Percentiles rank a stretch among this genome's conserved stretches.
phyloP scores from a whole-genome alignment of 2,329 filamentous ascomycete genomes.

The Cadophora gregata region DNA sequence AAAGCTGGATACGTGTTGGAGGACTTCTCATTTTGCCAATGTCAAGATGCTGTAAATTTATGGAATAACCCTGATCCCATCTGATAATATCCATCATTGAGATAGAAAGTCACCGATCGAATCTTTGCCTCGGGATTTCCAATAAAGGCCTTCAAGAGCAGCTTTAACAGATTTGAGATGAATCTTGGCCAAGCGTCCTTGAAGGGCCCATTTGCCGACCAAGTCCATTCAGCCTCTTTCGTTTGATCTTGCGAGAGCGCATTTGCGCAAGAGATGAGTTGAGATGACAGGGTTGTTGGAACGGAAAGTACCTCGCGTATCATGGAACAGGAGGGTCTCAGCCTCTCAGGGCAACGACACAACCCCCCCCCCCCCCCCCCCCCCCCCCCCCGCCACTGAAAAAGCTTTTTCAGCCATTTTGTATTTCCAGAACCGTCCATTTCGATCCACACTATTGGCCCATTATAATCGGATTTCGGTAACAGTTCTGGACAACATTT shows the following conservation, averaged over 20 bases:
- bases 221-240: neutral
- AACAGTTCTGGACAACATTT: neutral
- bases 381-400: neutral
- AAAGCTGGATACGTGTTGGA: too few relatives aligned
- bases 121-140: too few relatives aligned
- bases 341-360: neutral
- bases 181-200: neutral
- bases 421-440: neutral
- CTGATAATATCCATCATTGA: too few relatives aligned
- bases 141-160: too few relatives aligned
- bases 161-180: too few relatives aligned
- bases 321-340: slow-evolving; percentile 8
- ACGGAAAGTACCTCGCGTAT: slow-evolving; percentile 15
- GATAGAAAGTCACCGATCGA: too few relatives aligned
- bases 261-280: neutral
- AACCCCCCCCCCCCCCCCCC: too few relatives aligned
- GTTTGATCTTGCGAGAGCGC: neutral
- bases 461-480: neutral
- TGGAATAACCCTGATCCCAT: too few relatives aligned
- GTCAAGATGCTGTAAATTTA: too few relatives aligned
- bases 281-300: slow-evolving; percentile 6
- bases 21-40: too few relatives aligned
- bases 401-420: neutral
- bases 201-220: neutral
- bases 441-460: neutral